Evolutionary conservation across 139 green algal species (phyloP).

Genomic region (Coccomyxa sp.): DNA sequence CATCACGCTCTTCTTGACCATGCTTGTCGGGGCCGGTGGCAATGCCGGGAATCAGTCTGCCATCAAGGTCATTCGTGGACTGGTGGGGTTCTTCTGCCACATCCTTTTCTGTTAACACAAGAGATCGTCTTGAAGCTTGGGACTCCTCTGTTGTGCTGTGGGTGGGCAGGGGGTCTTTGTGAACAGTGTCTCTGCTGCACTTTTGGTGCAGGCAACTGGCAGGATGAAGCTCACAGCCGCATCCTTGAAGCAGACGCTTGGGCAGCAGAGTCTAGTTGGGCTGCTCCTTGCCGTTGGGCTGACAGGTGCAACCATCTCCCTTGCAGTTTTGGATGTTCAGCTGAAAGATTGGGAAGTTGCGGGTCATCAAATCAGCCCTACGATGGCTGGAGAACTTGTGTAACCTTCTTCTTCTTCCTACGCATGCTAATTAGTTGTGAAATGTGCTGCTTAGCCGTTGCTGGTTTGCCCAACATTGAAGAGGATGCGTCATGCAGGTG

Average conservation of each 20-base stretch:
- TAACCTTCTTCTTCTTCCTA: no score
- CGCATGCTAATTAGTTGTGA: no score
- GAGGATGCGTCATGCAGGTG: conserved; percentile 22
- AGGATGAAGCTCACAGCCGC: conserved; percentile 37
- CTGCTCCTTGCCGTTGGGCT: conserved; percentile 69
- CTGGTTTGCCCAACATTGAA: no score
- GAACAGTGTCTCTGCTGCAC: neutral
- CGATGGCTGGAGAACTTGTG: no score
- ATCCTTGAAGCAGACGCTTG: conserved; percentile 42
- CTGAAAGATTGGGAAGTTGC: no score
- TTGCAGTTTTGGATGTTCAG: no score
- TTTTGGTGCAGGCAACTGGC: conserved; percentile 44
- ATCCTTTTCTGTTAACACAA: neutral
- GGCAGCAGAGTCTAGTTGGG: conserved; percentile 69
- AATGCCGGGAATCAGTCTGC: conserved; percentile 88
- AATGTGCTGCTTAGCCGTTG: no score
- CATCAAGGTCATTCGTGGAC: conserved; percentile 87
- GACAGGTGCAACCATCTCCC: conserved; percentile 5
- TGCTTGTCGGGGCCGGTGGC: conserved; percentile 74
- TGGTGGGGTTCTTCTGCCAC: conserved; percentile 41
- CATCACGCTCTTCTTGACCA: conserved; percentile 91
- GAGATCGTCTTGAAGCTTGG: neutral
- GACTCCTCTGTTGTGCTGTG: neutral
- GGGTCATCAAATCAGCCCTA: no score
- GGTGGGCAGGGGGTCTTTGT: neutral